phyloP scores from a whole-genome alignment of 331 rosid genomes.

The Pyrus hybrid region DNA sequence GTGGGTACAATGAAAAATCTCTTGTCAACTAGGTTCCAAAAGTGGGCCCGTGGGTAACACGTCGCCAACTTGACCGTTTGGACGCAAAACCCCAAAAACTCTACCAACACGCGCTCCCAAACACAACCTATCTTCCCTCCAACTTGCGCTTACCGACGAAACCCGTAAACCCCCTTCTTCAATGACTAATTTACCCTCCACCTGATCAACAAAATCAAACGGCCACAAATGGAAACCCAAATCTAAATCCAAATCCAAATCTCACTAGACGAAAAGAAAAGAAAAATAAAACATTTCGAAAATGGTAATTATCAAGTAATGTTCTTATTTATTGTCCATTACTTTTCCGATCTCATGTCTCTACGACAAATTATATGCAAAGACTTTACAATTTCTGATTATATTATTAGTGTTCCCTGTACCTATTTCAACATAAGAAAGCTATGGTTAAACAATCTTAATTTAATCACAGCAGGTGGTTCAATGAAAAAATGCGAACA shows the following conservation, averaged over 20 bases:
- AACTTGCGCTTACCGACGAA: background rate
- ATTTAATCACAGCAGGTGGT: too few relatives aligned
- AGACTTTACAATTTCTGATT: too few relatives aligned
- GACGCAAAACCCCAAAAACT: background rate
- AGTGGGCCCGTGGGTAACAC: slow-evolving; percentile 5
- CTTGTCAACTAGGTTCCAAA: background rate
- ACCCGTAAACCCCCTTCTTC: background rate
- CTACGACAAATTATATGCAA: too few relatives aligned
- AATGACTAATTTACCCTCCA: background rate
- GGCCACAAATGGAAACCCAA: background rate
- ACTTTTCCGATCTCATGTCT: too few relatives aligned
- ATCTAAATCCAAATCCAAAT: background rate
- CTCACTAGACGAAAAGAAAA: too few relatives aligned
- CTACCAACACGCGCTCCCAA: background rate
- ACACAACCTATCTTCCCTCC: background rate
- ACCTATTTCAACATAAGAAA: too few relatives aligned
- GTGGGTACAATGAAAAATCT: too few relatives aligned
- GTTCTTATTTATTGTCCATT: too few relatives aligned
- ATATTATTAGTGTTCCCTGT: too few relatives aligned
- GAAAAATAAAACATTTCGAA: too few relatives aligned
- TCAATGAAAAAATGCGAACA: fast-evolving
- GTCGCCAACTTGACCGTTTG: background rate
- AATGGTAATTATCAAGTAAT: too few relatives aligned
- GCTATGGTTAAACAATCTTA: too few relatives aligned
- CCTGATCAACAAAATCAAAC: background rate